Evolutionary conservation across 768 basidiomycete genomes (phyloP).

Genomic region (Filobasidium floriforme): DNA sequence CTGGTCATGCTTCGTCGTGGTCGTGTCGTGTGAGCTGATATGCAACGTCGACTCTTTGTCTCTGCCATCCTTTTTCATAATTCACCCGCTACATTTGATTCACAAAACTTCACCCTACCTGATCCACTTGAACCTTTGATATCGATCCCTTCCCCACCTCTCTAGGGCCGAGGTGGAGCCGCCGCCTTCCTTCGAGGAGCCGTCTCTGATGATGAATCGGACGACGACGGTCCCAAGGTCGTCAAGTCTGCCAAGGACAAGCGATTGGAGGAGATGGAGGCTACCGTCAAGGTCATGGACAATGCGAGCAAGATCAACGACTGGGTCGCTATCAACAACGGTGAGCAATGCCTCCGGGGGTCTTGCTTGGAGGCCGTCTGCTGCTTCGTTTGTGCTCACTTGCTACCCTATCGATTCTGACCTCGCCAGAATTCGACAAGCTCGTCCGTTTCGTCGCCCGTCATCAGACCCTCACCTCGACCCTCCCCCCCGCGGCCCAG

Average conservation of each 20-base stretch:
- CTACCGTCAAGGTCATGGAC: conserved; percentile 79
- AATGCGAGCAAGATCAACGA: conserved; percentile 94
- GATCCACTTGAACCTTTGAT: too few species aligned
- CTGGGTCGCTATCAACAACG: conserved; percentile 84
- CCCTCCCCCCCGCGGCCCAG: conserved; percentile 75
- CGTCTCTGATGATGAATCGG: conserved; percentile 51
- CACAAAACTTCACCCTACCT: conserved; percentile 27
- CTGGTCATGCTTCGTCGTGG: background rate
- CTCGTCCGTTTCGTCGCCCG: conserved; percentile 79
- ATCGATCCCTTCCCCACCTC: background rate
- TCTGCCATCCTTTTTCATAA: background rate
- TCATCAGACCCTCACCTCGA: conserved; percentile 61
- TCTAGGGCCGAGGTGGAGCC: conserved; percentile 22
- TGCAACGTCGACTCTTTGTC: background rate
- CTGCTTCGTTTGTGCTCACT: background rate
- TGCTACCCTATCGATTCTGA: background rate
- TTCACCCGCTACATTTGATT: conserved; percentile 21
- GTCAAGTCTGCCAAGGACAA: conserved; percentile 87
- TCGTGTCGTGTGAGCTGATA: background rate
- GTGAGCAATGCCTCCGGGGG: conserved; percentile 50
- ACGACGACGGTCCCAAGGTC: conserved; percentile 59
- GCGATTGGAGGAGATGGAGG: conserved; percentile 89
- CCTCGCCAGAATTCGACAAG: conserved; percentile 80
- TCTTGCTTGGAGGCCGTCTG: background rate
- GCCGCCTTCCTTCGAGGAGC: conserved; percentile 43